phyloP scores from a whole-genome alignment of 805 yeast species.

The Metschnikowia baotianmanensis region DNA sequence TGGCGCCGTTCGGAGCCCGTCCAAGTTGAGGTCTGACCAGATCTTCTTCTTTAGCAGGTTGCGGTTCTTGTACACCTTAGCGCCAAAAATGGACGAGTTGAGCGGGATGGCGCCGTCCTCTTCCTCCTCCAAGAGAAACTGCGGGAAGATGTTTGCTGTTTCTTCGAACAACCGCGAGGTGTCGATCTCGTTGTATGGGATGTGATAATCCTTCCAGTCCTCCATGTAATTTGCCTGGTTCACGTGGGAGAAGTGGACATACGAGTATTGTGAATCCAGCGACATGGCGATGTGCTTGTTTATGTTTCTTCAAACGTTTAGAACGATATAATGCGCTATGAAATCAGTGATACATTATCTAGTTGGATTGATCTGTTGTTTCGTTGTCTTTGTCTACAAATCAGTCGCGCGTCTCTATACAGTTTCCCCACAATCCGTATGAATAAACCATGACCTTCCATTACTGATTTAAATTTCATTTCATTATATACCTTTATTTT shows the following conservation, averaged over 20 bases:
- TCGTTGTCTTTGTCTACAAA: too few relatives aligned
- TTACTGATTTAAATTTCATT: not conserved
- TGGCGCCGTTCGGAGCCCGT: constrained; percentile 26
- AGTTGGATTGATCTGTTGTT: too few relatives aligned
- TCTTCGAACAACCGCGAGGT: constrained; percentile 38
- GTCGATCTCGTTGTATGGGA: constrained; percentile 43
- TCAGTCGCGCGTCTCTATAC: not conserved
- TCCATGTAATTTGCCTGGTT: constrained; percentile 42
- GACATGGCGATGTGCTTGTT: constrained; percentile 5
- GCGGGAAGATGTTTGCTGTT: constrained; percentile 36
- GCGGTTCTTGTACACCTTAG: constrained; percentile 36
- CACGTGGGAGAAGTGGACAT: constrained; percentile 36
- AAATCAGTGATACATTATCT: too few relatives aligned
- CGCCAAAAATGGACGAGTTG: constrained; percentile 36
- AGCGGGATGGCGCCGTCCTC: constrained; percentile 37
- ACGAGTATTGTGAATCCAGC: constrained; percentile 22
- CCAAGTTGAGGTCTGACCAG: constrained; percentile 36
- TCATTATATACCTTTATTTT: not conserved
- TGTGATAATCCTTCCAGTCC: constrained; percentile 39
- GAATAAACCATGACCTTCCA: not conserved
- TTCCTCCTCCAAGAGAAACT: constrained; percentile 34
- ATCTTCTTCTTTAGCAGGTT: constrained; percentile 27
- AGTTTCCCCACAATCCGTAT: too few relatives aligned
- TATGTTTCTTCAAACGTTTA: not conserved
- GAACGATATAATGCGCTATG: too few relatives aligned